A percentile compares a stretch with the other conserved stretches of the same genome.
Conservation (phyloP, 192 early-diverging fungal species). For the Entomortierella parvispora region DNA sequence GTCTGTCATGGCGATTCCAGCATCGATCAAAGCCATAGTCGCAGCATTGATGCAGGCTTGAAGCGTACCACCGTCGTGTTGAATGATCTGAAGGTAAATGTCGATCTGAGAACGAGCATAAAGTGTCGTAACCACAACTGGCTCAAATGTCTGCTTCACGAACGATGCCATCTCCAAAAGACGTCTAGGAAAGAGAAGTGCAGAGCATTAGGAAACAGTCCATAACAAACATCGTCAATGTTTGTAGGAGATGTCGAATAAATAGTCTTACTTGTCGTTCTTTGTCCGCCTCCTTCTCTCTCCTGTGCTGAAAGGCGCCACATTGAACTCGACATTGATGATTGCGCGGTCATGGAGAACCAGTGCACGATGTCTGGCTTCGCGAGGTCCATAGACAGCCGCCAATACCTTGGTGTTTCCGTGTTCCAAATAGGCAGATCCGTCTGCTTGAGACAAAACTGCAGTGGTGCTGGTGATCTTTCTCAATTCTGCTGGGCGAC, state of each 20-base stretch:
- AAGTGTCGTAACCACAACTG: slow-evolving; percentile 76
- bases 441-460: slow-evolving; percentile 87
- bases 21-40: slow-evolving; percentile 84
- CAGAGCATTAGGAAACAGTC: neutral
- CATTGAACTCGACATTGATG: slow-evolving; percentile 90
- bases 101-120: slow-evolving; percentile 93
- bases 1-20: slow-evolving; percentile 83
- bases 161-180: slow-evolving; percentile 86
- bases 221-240: too few relatives aligned
- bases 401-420: slow-evolving; percentile 95
- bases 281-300: slow-evolving; percentile 87
- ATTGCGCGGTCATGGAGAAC: slow-evolving; percentile 76
- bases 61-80: slow-evolving; percentile 89
- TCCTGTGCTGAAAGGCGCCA: slow-evolving; percentile 91
- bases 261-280: slow-evolving; percentile 77
- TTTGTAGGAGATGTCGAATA: slow-evolving; percentile 18
- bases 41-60: slow-evolving; percentile 87
- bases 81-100: slow-evolving; percentile 92
- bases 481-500: slow-evolving; percentile 88
- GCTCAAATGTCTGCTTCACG: slow-evolving; percentile 93
- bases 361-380: slow-evolving; percentile 71
- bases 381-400: slow-evolving; percentile 93
- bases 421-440: slow-evolving; percentile 93
- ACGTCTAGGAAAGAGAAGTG: slow-evolving; percentile 62
- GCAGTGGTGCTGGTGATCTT: slow-evolving; percentile 83